Percentiles rank a stretch among this genome's conserved stretches.
Evolutionary conservation across 768 basidiomycete species (phyloP).

Genomic region (Tylopilus balloui): DNA sequence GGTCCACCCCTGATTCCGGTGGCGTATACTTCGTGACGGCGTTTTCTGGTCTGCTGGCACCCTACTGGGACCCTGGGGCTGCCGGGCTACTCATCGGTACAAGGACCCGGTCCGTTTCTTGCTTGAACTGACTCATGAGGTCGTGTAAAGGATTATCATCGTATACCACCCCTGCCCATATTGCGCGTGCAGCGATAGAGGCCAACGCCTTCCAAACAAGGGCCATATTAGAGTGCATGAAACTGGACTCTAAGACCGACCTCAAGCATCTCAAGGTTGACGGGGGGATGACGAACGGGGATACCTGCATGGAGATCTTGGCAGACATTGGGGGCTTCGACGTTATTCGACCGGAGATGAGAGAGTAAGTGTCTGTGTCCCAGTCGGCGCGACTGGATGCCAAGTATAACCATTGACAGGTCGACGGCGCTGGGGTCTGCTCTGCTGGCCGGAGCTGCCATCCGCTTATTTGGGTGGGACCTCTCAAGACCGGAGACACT

Average conservation of each 20-base stretch:
- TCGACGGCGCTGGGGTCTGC: constrained; percentile 96
- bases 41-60: constrained; percentile 92
- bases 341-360: constrained; percentile 91
- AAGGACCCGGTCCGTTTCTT: constrained; percentile 7
- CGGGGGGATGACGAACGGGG: constrained; percentile 97
- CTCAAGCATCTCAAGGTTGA: constrained; percentile 90
- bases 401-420: constrained; percentile 35
- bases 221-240: constrained; percentile 94
- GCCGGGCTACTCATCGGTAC: constrained; percentile 79
- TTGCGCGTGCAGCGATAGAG: constrained; percentile 92
- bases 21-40: constrained; percentile 97
- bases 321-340: constrained; percentile 90
- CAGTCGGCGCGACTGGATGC: neutral
- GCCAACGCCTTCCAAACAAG: constrained; percentile 95
- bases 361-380: constrained; percentile 61
- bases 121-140: neutral
- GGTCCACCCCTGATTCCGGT: constrained; percentile 69
- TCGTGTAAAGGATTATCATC: constrained; percentile 59
- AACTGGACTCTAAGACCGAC: constrained; percentile 75
- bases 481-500: constrained; percentile 79
- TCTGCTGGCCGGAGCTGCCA: constrained; percentile 84
- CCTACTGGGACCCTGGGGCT: constrained; percentile 95
- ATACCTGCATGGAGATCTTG: constrained; percentile 80
- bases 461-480: constrained; percentile 91
- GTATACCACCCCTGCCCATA: constrained; percentile 88